These are phyloP conservation scores for Solioccasus polychromus DNA, from an alignment of 768 basidiomycete genomes.

Conservation along the genomic window DNA sequence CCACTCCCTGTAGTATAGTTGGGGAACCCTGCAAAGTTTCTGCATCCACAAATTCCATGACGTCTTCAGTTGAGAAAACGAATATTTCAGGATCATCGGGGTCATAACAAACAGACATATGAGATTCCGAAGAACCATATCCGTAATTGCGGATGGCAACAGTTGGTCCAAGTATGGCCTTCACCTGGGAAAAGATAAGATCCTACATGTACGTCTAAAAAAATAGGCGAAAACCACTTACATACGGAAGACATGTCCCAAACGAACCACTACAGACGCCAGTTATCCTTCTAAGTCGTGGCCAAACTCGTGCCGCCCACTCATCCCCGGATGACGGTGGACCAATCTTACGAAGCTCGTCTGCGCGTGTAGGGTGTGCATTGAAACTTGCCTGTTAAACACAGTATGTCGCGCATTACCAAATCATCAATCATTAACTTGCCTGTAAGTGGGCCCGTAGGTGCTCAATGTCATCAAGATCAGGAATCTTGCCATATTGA, in stretches of 20 bases:
- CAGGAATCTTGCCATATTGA: slow-evolving; percentile 8
- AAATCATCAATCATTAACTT: background rate
- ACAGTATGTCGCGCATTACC: background rate
- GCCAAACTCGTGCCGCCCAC: slow-evolving; percentile 16
- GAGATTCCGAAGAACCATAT: slow-evolving; percentile 11
- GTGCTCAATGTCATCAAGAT: slow-evolving; percentile 10
- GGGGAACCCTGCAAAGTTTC: background rate
- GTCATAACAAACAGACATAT: slow-evolving; percentile 1
- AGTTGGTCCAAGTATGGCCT: slow-evolving; percentile 9
- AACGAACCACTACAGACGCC: slow-evolving; percentile 15
- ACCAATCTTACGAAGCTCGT: slow-evolving; percentile 14
- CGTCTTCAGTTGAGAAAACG: slow-evolving; percentile 9
- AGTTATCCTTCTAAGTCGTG: slow-evolving; percentile 3
- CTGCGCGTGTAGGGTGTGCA: slow-evolving; percentile 7
- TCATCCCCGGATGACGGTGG: slow-evolving; percentile 9
- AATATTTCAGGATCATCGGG: slow-evolving; percentile 5
- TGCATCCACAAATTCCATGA: slow-evolving; percentile 6
- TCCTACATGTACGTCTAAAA: background rate
- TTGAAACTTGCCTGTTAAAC: slow-evolving; percentile 3
- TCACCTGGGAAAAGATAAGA: background rate
- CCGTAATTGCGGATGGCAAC: slow-evolving; percentile 7
- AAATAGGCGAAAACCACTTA: background rate
- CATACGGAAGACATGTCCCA: slow-evolving; percentile 8
- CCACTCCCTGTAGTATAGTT: slow-evolving; percentile 5
- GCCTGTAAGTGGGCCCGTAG: slow-evolving; percentile 10